These are phyloP conservation scores for Colletotrichum limetticola DNA, from an alignment of 2,329 filamentous ascomycete genomes.

Conservation along the genomic window DNA sequence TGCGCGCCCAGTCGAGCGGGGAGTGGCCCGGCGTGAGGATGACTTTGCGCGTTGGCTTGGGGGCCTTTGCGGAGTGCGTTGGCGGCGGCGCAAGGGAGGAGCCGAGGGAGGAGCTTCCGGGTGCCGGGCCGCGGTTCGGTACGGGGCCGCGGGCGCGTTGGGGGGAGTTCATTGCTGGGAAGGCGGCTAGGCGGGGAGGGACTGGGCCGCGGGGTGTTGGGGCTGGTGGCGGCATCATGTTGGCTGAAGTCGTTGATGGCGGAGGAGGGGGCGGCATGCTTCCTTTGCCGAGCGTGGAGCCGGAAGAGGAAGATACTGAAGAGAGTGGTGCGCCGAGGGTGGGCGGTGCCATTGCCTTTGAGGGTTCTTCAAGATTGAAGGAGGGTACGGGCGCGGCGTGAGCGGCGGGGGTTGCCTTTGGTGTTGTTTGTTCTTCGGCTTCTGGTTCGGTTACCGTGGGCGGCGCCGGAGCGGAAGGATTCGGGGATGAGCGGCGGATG, in stretches of 20 bases:
- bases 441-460: conserved; percentile 39
- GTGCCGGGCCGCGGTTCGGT: conserved; percentile 48
- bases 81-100: conserved; percentile 65
- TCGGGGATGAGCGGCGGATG: conserved; percentile 32
- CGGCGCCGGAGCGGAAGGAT: neutral
- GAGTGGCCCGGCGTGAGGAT: conserved; percentile 90
- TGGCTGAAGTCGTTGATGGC: neutral
- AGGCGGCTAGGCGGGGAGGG: conserved; percentile 33
- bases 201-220: conserved; percentile 38
- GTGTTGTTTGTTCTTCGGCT: conserved; percentile 59
- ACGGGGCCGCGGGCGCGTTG: conserved; percentile 39
- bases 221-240: conserved; percentile 45
- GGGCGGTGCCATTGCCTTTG: conserved; percentile 19
- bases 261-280: conserved; percentile 32
- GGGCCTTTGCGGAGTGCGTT: conserved; percentile 61
- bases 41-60: conserved; percentile 75
- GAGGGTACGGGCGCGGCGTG: conserved; percentile 51
- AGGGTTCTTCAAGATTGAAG: conserved; percentile 52
- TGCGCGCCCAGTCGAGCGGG: conserved; percentile 93
- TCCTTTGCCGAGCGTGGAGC: conserved; percentile 33
- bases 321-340: conserved; percentile 31
- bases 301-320: conserved; percentile 33
- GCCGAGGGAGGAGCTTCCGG: conserved; percentile 37
- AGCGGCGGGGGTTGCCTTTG: conserved; percentile 55
- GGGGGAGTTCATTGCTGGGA: conserved; percentile 37